A percentile compares a stretch with the other conserved stretches of the same genome.
phyloP scores from a whole-genome alignment of 75 land plant species.

The Pseudotsuga menziesii region DNA sequence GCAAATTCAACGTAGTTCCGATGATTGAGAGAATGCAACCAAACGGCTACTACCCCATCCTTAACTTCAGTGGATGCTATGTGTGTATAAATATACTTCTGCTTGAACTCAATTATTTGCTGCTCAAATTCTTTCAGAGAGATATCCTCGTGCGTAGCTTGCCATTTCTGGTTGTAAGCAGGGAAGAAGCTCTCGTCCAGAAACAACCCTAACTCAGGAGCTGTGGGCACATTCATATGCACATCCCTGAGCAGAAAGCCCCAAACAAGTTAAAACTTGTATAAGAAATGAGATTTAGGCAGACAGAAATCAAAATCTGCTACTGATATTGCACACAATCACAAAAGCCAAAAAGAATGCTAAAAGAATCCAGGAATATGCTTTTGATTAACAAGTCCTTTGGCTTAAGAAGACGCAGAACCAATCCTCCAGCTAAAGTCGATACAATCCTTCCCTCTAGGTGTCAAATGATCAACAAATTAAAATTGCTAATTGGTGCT shows the following conservation, averaged over 20 bases:
- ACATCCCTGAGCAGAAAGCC: constrained; percentile 49
- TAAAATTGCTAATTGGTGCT: no score
- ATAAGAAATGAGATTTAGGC: background rate
- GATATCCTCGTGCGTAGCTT: constrained; percentile 72
- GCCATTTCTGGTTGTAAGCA: constrained; percentile 82
- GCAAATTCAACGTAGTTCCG: constrained; percentile 76
- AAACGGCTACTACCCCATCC: constrained; percentile 77
- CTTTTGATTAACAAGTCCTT: no score
- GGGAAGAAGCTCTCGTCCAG: constrained; percentile 81
- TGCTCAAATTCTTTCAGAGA: constrained; percentile 62
- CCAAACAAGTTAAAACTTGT: background rate
- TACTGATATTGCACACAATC: background rate
- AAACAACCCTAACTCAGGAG: constrained; percentile 90
- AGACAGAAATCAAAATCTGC: background rate
- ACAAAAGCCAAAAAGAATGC: background rate
- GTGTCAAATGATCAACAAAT: no score
- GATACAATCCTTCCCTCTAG: no score
- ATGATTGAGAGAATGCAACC: constrained; percentile 84
- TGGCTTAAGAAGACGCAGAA: no score
- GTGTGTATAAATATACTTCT: constrained; percentile 69
- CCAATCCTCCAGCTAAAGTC: no score
- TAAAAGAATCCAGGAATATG: background rate
- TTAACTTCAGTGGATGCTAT: constrained; percentile 81
- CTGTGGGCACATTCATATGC: constrained; percentile 77
- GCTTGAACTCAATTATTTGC: constrained; percentile 60